phyloP scores from a whole-genome alignment of 2,329 filamentous ascomycete species.

The Colletotrichum godetiae region DNA sequence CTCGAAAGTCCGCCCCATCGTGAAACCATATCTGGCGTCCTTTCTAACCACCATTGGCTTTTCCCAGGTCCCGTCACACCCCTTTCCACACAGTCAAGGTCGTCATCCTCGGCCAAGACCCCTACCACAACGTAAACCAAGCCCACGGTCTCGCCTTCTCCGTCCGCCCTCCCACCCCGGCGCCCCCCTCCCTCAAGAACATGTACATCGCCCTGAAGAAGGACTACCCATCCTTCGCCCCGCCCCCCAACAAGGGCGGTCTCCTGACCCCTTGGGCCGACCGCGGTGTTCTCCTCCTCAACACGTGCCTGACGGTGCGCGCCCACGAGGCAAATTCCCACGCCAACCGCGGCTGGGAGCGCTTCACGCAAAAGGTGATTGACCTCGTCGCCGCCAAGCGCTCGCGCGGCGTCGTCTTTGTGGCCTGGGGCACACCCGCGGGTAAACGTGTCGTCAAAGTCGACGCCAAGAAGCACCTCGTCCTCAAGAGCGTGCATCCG shows the following conservation, averaged over 20 bases:
- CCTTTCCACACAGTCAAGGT: constrained; percentile 90
- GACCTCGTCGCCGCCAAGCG: constrained; percentile 85
- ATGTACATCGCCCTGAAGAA: constrained; percentile 91
- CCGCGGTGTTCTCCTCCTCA: constrained; percentile 90
- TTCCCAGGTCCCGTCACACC: constrained; percentile 88
- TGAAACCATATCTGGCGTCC: neutral
- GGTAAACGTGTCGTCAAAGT: constrained; percentile 82
- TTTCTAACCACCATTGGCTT: constrained; percentile 37
- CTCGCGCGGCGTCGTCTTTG: constrained; percentile 86
- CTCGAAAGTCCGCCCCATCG: no score
- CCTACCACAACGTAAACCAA: constrained; percentile 96
- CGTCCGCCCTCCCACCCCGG: constrained; percentile 86
- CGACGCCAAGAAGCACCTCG: constrained; percentile 79
- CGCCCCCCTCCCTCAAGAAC: constrained; percentile 91
- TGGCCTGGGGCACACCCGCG: constrained; percentile 93
- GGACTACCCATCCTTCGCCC: constrained; percentile 84
- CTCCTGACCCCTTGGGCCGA: constrained; percentile 94
- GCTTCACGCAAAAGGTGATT: constrained; percentile 90
- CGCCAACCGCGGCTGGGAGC: constrained; percentile 89
- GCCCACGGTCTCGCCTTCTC: constrained; percentile 97
- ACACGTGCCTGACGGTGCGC: constrained; percentile 93
- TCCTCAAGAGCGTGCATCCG: constrained; percentile 89
- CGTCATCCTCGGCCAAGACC: constrained; percentile 95
- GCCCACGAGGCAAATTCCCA: constrained; percentile 91
- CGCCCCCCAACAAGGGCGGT: constrained; percentile 82